Conservation (phyloP, 2,329 filamentous ascomycete genomes). For the Lachnellula cervina region DNA sequence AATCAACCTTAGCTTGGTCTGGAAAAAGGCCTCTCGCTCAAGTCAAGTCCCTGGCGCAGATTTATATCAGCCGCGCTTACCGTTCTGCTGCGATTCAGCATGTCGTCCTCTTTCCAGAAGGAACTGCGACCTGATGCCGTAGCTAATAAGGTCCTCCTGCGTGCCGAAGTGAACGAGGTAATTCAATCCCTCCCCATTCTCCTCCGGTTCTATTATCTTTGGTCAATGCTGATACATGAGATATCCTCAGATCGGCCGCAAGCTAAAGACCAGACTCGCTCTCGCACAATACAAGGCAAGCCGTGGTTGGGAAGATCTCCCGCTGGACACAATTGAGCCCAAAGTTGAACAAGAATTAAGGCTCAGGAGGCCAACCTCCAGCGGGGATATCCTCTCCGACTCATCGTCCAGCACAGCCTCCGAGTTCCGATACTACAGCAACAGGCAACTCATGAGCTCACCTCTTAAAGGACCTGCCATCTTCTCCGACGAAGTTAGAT, state of each 20-base stretch:
- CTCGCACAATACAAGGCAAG: conserved; percentile 97
- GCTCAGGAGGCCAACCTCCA: conserved; percentile 53
- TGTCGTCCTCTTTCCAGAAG: conserved; percentile 46
- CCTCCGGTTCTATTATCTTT: too few relatives aligned
- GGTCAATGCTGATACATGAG: too few relatives aligned
- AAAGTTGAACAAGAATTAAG: conserved; percentile 75
- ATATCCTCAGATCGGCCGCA: conserved; percentile 72
- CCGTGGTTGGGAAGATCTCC: conserved; percentile 89
- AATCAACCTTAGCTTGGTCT: too few relatives aligned
- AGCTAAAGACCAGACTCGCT: conserved; percentile 87
- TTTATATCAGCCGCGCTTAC: not conserved
- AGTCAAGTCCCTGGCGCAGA: not conserved
- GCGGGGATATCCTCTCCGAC: conserved; percentile 75
- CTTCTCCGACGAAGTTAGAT: conserved; percentile 77
- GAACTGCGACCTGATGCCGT: conserved; percentile 52
- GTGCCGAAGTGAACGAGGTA: conserved; percentile 60
- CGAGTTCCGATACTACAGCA: conserved; percentile 62
- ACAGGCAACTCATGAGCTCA: conserved; percentile 63
- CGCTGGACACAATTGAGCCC: conserved; percentile 79
- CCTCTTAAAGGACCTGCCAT: conserved; percentile 73
- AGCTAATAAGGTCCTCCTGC: conserved; percentile 64
- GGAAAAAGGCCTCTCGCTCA: too few relatives aligned
- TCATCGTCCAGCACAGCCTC: conserved; percentile 75
- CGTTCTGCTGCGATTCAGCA: conserved; percentile 26
- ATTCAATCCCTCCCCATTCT: too few relatives aligned